Evolutionary conservation across 2,329 filamentous ascomycete genomes (phyloP), one percentile per base, ranked within the genome.

Genomic region (Keithomyces neogunnii): DNA sequence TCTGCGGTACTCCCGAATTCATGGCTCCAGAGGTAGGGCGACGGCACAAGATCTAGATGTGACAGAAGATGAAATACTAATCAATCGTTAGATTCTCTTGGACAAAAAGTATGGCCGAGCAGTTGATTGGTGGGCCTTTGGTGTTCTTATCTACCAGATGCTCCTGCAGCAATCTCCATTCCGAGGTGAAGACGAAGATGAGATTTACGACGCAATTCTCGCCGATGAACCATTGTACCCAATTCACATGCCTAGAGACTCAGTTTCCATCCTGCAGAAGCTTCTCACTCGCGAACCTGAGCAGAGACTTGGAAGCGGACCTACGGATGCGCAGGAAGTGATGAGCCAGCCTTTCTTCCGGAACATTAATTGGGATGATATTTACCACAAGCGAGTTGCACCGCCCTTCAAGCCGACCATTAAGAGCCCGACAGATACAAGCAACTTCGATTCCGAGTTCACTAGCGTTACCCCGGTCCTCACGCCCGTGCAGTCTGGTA

Each of bases 81-180:
- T 19, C 33, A 5, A 11, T 26, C 3, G 29, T 4, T 39, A 95
- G 86, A 99, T 99, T 71, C 75, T 99, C 36, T 77, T 97, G 52
- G 93, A 99, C 68, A 99, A 99, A 77, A 97, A 96, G 66, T 99
- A 99, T 63, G 92, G 91, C 45, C 86, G 93, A 53, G 89, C 93
- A 13, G 93, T 99, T 43, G 93, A 99, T 69, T 99, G 93, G 93
- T 99, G 93, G 93, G 95, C 95, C 5, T 99, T 99, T 70, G 93
- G 93, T 67, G 93, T 99, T 33, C 74, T 99, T 61, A 99, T 99
- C 63, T 99, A 99, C 74, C 93, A 99, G 70, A 99, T 99, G 95
- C 86, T 99, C 52, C 82, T 99, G 47, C 95, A 99, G 66, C 95
- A 99, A 68, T 97, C 92, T 32, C 93, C 93, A 0, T 99, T 99